Evolutionary conservation across 169 alveolate genomes (phyloP).

Genomic region (Plasmodium falciparum): DNA sequence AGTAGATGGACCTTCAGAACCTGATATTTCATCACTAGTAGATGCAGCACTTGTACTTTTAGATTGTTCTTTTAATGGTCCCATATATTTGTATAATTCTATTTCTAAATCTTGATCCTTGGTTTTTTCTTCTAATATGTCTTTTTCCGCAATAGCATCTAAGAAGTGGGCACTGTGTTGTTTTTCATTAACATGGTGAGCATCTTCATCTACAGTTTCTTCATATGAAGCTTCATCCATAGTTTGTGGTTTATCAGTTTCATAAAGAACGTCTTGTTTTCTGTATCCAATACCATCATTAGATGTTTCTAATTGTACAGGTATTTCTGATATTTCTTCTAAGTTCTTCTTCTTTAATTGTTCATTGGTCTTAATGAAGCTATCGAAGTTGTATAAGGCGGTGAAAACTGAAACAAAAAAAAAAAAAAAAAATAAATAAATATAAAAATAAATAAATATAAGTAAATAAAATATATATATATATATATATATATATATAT

Average conservation of each 20-base stretch:
- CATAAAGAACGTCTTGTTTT: slow-evolving; percentile 35
- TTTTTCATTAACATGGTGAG: slow-evolving; percentile 2
- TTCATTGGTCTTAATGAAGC: neutral
- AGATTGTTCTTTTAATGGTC: neutral
- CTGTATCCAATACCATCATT: slow-evolving; percentile 65
- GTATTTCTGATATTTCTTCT: slow-evolving; percentile 24
- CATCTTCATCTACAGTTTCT: neutral
- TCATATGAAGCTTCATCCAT: slow-evolving; percentile 2
- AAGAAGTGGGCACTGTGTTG: slow-evolving; percentile 7
- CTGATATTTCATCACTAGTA: neutral
- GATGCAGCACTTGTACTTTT: neutral
- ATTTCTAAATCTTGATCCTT: slow-evolving; percentile 49
- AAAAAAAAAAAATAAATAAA: neutral
- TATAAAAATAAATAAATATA: neutral
- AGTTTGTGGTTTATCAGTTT: slow-evolving; percentile 18
- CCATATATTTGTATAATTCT: slow-evolving; percentile 43
- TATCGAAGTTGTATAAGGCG: slow-evolving; percentile 4
- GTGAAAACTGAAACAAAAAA: slow-evolving; percentile 30
- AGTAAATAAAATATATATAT: neutral
- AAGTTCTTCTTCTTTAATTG: slow-evolving; percentile 7
- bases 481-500: slow-evolving; percentile 1
- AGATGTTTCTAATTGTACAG: slow-evolving; percentile 23
- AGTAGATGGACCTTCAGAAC: neutral
- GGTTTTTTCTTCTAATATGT: neutral
- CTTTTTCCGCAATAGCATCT: slow-evolving; percentile 10